phyloP scores from a whole-genome alignment of 1,139 yeast genomes.

The Cylindricascospora bacillispora region DNA sequence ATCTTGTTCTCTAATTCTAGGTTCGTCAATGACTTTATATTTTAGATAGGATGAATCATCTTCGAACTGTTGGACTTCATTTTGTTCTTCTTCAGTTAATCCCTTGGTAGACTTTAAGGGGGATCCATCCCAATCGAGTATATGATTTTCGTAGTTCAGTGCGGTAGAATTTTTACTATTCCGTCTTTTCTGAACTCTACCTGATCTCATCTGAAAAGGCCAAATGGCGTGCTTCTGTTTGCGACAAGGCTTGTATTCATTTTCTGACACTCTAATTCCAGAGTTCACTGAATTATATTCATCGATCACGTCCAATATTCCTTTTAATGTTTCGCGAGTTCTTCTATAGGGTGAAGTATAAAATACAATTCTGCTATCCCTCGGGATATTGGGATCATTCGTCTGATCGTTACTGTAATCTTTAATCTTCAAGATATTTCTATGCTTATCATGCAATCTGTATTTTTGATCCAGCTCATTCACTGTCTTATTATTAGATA shows the following conservation, averaged over 20 bases:
- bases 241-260: constrained; percentile 13
- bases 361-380: too few relatives aligned
- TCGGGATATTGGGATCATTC: constrained; percentile 11
- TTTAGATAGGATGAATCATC: constrained; percentile 28
- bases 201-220: constrained; percentile 9
- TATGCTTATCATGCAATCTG: constrained; percentile 3
- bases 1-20: constrained; percentile 85
- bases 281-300: constrained; percentile 21
- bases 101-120: constrained; percentile 22
- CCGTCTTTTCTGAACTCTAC: too few relatives aligned
- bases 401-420: constrained; percentile 9
- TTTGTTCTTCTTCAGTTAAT: constrained; percentile 7
- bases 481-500: constrained; percentile 31
- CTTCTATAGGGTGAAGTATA: constrained; percentile 76
- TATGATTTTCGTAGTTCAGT: too few relatives aligned
- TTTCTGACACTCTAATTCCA: constrained; percentile 8
- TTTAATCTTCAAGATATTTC: constrained; percentile 8
- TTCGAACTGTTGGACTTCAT: constrained; percentile 4
- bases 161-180: background rate
- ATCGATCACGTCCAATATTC: constrained; percentile 48
- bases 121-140: too few relatives aligned
- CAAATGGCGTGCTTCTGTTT: constrained; percentile 16
- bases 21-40: constrained; percentile 63
- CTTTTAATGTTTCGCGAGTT: constrained; percentile 68
- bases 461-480: constrained; percentile 13